phyloP scores from a whole-genome alignment of 805 yeast species.

The Starmerella sp. region DNA sequence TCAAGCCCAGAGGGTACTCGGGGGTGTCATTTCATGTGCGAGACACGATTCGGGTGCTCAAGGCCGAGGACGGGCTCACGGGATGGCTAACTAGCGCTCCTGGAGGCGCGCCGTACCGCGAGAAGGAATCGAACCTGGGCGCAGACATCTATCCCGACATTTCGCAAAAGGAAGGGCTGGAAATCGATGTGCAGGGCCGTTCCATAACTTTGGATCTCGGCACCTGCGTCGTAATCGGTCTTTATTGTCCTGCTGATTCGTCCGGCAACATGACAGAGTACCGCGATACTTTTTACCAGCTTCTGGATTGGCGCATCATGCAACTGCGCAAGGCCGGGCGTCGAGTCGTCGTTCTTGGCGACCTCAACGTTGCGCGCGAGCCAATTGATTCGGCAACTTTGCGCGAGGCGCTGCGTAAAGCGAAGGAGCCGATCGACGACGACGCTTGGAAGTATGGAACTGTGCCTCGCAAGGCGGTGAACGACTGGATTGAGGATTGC shows the following conservation, averaged over 20 bases:
- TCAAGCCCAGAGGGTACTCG: slow-evolving; percentile 65
- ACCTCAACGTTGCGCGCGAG: slow-evolving; percentile 71
- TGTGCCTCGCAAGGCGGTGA: slow-evolving; percentile 37
- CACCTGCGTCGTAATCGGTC: slow-evolving; percentile 36
- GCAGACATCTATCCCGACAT: slow-evolving; percentile 13
- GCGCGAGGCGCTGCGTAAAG: slow-evolving; percentile 37
- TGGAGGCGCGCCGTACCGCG: slow-evolving; percentile 10
- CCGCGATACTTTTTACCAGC: slow-evolving; percentile 45
- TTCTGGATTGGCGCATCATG: slow-evolving; percentile 51
- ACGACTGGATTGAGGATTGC: slow-evolving; percentile 35
- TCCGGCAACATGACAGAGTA: slow-evolving; percentile 52
- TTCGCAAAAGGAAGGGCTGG: slow-evolving; percentile 47
- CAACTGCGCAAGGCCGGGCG: slow-evolving; percentile 47
- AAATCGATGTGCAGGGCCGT: slow-evolving; percentile 76
- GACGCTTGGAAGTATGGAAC: slow-evolving; percentile 33
- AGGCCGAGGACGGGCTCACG: slow-evolving; percentile 87
- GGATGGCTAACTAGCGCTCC: slow-evolving; percentile 36
- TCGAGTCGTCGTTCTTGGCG: slow-evolving; percentile 74
- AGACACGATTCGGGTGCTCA: slow-evolving; percentile 46
- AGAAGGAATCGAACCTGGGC: not conserved
- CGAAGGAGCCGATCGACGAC: not conserved
- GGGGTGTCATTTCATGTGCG: slow-evolving; percentile 74
- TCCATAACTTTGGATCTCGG: slow-evolving; percentile 61
- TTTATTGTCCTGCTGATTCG: slow-evolving; percentile 91
- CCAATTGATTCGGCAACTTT: slow-evolving; percentile 72